Evolutionary conservation across 2,329 filamentous ascomycete genomes (phyloP), one percentile per base, ranked within the genome.

Genomic region (Apiospora kogelbergensis): DNA sequence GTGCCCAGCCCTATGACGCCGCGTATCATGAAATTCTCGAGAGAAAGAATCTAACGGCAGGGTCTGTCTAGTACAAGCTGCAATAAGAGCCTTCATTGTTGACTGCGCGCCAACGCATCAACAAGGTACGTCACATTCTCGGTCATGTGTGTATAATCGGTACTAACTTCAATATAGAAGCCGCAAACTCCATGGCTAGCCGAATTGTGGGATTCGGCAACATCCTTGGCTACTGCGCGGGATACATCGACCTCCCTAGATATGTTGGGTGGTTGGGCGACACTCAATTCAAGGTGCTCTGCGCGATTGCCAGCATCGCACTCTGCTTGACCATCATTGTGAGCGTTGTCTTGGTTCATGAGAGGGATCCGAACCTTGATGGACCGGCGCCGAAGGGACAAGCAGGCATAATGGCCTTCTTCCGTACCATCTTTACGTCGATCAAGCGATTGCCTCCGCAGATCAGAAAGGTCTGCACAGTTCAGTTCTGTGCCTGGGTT

Each of bases 121-220:
- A 79, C 95, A 98, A 82, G 83, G 83, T 84, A 72, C 72, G 69
- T 70, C 33, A n/a, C 6, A 15, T 30, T 30, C n/a, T 30, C 13
- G 30, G 45, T 22, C 71, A 75, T 65, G 76, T 46, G 33, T 5
- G 24, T 20, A 30, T 40, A 68, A 10, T 22, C 3, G 13, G 22
- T 22, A 13, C 53, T 30, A 26, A 26, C n/a, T 60, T 7, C 53
- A 37, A 30, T n/a, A 30, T 63, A 83, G 95, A 97, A 80, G 86
- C 91, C 45, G 95, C 95, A 68, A 98, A 98, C 81, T 91, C 95
- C 48, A 98, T 97, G 95, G 94, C 95, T 24, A 95, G 93, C 76
- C 90, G 95, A 66, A 88, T 95, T 69, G 92, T 91, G 13, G 95
- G 95, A 30, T 83, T 97, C 63, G 96, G 95, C 41, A 98, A 97